Evolutionary conservation across 2,329 filamentous ascomycete species (phyloP), one percentile per base, ranked within the genome.

Genomic region (Ceratocystis ficicola): DNA sequence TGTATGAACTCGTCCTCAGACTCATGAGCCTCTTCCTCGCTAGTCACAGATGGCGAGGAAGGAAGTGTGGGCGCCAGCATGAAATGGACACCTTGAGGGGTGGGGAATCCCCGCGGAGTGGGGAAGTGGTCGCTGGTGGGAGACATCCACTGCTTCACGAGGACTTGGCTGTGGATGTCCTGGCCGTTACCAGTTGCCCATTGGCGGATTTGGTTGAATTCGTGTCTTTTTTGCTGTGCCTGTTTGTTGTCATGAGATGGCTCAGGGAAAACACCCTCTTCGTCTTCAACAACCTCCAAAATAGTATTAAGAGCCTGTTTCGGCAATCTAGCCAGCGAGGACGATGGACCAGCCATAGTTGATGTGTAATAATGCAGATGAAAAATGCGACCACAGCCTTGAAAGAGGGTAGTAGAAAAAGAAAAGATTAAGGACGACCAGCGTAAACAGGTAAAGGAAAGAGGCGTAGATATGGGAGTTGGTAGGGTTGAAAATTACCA

Each of bases 21-120:
- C 25, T 8, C 55, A 12, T 7, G 1, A 2, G 72, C 70, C 2
- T 61, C 79, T 68, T 82, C 81, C 67, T 77, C 77, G 5, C 82
- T 81, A 46, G 76, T 75, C 62, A 80, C 79, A 25, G 82, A 83
- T 22, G 83, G 82, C 64, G 84, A 85, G 63, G 83, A 84, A 44
- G 85, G 81, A 66, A 85, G 78, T 72, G 83, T 80, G 60, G 84
- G 83, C 62, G 83, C 84, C 48, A 84, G 78, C 72, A 87, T 80
- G 72, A 85, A 86, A 73, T 87, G 79, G 70, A 82, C 77, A 67
- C 85, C 86, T 71, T 84, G 80, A n/a, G 87, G 86, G 7, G 86
- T 88, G 52, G 86, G 87, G 72, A 90, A 90, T 72, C 68, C 68
- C 25, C 57, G 62, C 2, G 68, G 68, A n/a, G 68, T 69, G 44